Percentiles rank a stretch among this genome's conserved stretches.
Evolutionary conservation across 371 early-diverging fungal genomes (phyloP).

Genomic region (Cladochytrium tenue): DNA sequence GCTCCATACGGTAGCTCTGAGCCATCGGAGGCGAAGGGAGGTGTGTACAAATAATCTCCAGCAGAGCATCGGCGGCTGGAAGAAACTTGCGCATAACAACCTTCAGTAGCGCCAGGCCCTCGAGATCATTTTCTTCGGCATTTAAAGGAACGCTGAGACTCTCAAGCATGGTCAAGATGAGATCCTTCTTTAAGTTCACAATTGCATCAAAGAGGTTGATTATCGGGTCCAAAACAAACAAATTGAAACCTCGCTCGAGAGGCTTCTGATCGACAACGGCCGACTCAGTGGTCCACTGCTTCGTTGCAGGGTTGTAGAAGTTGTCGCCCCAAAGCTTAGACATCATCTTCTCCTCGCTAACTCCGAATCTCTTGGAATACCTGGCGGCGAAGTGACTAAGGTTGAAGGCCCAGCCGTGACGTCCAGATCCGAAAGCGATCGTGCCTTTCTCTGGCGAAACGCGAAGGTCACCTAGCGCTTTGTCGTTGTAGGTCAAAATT

Average conservation of each 20-base stretch:
- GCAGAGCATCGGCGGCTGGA: slow-evolving; percentile 96
- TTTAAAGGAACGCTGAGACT: slow-evolving; percentile 88
- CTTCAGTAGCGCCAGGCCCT: slow-evolving; percentile 96
- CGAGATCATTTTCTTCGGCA: slow-evolving; percentile 84
- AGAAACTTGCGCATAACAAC: slow-evolving; percentile 98
- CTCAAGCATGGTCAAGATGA: slow-evolving; percentile 77
- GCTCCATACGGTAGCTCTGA: slow-evolving; percentile 93
- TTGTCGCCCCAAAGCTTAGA: slow-evolving; percentile 93
- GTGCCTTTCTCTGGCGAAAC: slow-evolving; percentile 95
- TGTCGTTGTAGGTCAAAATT: slow-evolving; percentile 87
- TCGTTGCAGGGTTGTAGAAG: slow-evolving; percentile 96
- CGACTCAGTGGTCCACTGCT: slow-evolving; percentile 90
- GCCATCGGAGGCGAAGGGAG: slow-evolving; percentile 96
- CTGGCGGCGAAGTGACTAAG: slow-evolving; percentile 97
- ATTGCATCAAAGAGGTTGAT: slow-evolving; percentile 95
- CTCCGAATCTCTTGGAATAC: slow-evolving; percentile 97
- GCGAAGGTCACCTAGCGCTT: slow-evolving; percentile 83
- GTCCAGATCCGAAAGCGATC: slow-evolving; percentile 99
- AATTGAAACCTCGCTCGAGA: slow-evolving; percentile 95
- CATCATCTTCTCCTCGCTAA: slow-evolving; percentile 95
- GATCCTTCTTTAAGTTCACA: slow-evolving; percentile 96
- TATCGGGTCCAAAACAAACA: slow-evolving; percentile 98
- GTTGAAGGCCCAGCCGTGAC: slow-evolving; percentile 99
- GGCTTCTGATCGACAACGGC: slow-evolving; percentile 77
- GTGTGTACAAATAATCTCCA: slow-evolving; percentile 99